Evolutionary conservation across 805 yeast species (phyloP).

Genomic region (Kodamaea lidongshanica): DNA sequence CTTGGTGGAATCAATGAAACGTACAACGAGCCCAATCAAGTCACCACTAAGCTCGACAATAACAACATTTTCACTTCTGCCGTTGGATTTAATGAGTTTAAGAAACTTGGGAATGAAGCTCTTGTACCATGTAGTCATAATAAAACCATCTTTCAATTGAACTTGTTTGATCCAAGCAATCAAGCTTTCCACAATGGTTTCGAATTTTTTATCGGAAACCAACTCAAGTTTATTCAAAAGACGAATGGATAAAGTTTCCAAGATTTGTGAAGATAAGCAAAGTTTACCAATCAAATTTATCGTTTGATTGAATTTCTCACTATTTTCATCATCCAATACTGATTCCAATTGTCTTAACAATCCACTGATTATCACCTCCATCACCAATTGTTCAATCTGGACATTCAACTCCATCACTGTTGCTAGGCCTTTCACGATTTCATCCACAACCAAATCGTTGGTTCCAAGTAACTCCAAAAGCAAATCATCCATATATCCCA

Average conservation of each 20-base stretch:
- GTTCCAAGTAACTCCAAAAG: conserved; percentile 34
- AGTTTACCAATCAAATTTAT: conserved; percentile 21
- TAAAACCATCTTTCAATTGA: conserved; percentile 21
- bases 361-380: conserved; percentile 25
- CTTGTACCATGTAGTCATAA: conserved; percentile 38
- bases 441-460: conserved; percentile 48
- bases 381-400: conserved; percentile 38
- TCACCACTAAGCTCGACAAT: conserved; percentile 36
- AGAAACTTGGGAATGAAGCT: conserved; percentile 39
- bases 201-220: conserved; percentile 1
- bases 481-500: conserved; percentile 60
- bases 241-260: conserved; percentile 41
- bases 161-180: conserved; percentile 6
- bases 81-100: neutral
- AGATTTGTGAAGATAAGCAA: conserved; percentile 36
- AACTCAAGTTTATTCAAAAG: conserved; percentile 33
- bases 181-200: conserved; percentile 5
- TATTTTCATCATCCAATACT: conserved; percentile 32
- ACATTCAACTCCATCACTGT: conserved; percentile 28
- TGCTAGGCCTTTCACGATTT: conserved; percentile 51
- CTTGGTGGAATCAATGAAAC: conserved; percentile 29
- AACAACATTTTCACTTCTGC: conserved; percentile 13
- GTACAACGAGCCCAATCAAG: conserved; percentile 36
- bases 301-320: conserved; percentile 12
- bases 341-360: conserved; percentile 31